Percentiles rank a stretch among this genome's conserved stretches.
Conservation (phyloP, 2,329 filamentous ascomycete genomes). For the Aureobasidium lini region DNA sequence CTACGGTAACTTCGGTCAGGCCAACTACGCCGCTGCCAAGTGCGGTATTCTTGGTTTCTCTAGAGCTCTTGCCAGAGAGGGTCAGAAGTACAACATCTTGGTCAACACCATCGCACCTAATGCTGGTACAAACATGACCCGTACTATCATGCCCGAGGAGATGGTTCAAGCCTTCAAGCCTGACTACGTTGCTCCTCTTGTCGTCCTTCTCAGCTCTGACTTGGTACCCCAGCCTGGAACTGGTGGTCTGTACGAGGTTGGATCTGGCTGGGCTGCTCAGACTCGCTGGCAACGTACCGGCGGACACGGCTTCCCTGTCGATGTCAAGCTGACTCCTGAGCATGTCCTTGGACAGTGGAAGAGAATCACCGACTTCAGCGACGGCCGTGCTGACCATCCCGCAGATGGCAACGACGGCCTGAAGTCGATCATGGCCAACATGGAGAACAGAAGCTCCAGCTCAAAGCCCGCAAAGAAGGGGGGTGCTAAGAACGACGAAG, state of each 20-base stretch:
- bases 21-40: conserved; percentile 76
- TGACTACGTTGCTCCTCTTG: conserved; percentile 91
- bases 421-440: conserved; percentile 75
- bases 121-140: conserved; percentile 91
- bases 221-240: conserved; percentile 76
- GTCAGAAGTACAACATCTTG: conserved; percentile 93
- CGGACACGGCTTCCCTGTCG: conserved; percentile 84
- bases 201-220: conserved; percentile 79
- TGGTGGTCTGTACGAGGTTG: conserved; percentile 86
- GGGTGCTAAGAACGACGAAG: conserved; percentile 48
- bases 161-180: conserved; percentile 99
- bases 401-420: conserved; percentile 68
- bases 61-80: conserved; percentile 84
- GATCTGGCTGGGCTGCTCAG: conserved; percentile 83
- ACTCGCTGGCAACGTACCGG: conserved; percentile 93
- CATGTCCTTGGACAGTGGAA: conserved; percentile 69
- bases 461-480: conserved; percentile 23
- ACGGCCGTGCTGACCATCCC: conserved; percentile 80
- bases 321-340: conserved; percentile 77
- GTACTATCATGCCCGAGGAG: conserved; percentile 90
- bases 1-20: conserved; percentile 98
- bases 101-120: conserved; percentile 98
- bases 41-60: conserved; percentile 89
- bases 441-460: conserved; percentile 60
- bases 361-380: conserved; percentile 78